Evolutionary conservation across 176 grass and related monocot genomes (phyloP).

Genomic region (Guadua angustifolia): DNA sequence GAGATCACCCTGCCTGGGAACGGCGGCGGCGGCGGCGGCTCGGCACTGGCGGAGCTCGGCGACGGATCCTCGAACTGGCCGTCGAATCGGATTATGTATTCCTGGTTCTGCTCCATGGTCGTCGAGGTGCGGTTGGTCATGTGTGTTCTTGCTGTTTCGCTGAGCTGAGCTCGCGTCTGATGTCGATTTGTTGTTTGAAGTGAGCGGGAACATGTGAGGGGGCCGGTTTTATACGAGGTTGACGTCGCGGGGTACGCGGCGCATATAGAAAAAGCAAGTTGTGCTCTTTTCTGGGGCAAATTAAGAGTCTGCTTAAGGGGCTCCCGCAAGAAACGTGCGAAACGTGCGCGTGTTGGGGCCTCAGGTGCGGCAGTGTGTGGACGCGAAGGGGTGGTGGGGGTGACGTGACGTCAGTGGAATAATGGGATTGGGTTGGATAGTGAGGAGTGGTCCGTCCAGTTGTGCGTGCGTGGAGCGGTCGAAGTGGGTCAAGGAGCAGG

Average conservation of each 20-base stretch:
- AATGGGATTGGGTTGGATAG: background rate
- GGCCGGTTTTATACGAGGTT: slow-evolving; percentile 31
- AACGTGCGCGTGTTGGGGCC: slow-evolving; percentile 37
- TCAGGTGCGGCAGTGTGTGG: slow-evolving; percentile 18
- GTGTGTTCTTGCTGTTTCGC: background rate
- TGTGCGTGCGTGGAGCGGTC: slow-evolving; percentile 22
- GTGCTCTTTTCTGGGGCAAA: background rate
- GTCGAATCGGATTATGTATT: slow-evolving; percentile 54
- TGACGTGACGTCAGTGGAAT: slow-evolving; percentile 10
- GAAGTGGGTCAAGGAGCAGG: slow-evolving; percentile 15
- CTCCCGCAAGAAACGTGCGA: slow-evolving; percentile 22
- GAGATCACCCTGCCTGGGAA: slow-evolving; percentile 13
- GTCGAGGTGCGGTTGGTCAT: slow-evolving; percentile 39
- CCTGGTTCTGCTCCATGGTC: slow-evolving; percentile 39
- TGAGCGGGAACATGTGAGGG: slow-evolving; percentile 44
- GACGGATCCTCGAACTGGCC: slow-evolving; percentile 17
- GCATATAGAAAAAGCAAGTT: background rate
- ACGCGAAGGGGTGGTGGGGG: background rate
- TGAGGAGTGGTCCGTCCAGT: background rate
- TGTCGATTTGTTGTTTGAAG: slow-evolving; percentile 32
- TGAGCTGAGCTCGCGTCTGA: background rate
- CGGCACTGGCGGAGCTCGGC: slow-evolving; percentile 19
- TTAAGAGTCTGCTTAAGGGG: background rate
- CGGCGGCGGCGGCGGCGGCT: background rate
- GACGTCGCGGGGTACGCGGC: slow-evolving; percentile 34